Evolutionary conservation across 140 eudicot species (phyloP).

Genomic region (Anethum foeniculum): DNA sequence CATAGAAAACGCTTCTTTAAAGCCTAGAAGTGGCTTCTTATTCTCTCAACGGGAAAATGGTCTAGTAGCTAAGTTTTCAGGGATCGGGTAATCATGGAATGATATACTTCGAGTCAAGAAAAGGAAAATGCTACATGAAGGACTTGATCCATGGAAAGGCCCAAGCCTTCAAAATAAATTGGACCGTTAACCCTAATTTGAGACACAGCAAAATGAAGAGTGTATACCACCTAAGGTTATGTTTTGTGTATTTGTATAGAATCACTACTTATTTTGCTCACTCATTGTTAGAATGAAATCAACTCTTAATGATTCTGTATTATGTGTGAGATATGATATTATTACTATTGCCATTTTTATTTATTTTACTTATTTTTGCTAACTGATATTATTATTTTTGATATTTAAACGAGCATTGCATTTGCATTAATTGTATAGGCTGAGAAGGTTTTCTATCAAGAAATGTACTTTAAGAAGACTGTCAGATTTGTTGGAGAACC

Average conservation of each 20-base stretch:
- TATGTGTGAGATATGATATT: background rate
- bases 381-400: background rate
- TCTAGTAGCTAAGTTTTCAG: background rate
- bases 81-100: background rate
- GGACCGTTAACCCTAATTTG: background rate
- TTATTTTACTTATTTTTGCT: background rate
- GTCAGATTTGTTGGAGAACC: slow-evolving; percentile 94
- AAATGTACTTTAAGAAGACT: slow-evolving; percentile 77
- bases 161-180: background rate
- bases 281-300: background rate
- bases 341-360: background rate
- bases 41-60: background rate
- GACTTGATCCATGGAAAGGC: background rate
- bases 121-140: background rate
- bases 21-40: background rate
- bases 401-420: background rate
- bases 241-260: background rate
- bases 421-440: slow-evolving; percentile 43
- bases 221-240: background rate
- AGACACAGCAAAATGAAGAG: background rate
- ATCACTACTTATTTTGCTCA: background rate
- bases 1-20: background rate
- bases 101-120: background rate
- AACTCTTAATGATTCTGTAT: background rate
- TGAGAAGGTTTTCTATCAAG: slow-evolving; percentile 93